Base-by-base conservation (phyloP, 345 rosid genomes). In the Draba incana region DNA sequence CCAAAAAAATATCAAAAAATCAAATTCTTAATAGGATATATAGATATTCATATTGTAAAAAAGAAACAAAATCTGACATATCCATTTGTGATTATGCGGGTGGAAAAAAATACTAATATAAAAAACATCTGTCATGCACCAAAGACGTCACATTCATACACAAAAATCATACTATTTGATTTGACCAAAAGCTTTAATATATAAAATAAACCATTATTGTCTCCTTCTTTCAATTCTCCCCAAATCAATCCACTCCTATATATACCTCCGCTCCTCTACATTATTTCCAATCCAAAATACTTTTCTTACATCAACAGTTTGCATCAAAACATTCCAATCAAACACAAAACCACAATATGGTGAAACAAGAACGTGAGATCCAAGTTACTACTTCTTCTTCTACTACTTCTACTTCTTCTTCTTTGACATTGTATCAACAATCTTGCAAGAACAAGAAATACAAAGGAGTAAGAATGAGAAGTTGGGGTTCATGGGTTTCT, bases 401-500 rank as follows among this genome's bases (percentile, higher is more conserved):
- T 87, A 14, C 49, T 16, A 10, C 68, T n/a, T 7, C 51, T 45
- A 24, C 69, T 25, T 69, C 51, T 16, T 35, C 78, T 33, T 66
- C 76, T 8, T 62, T 81, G 4, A 23, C 69, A n/a, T 45, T 50
- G 16, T 55, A 53, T 52, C 72, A 66, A 4, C 64, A 68, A 56
- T 39, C 68, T 56, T 65, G 61, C 20, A 62, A 66, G 62, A 63
- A 89, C 75, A 67, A 73, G 85, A 94, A 86, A 81, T 92, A 81
- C 78, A 94, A 84, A 81, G 99, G 97, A 48, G 99, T 94, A 43
- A 82, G 99, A 67, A 94, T 92, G 99, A 89, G 99, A 74, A 94
- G 92, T 15, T 94, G 99, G 99, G 99, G 99, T 0, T 94, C 99
- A 1, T 94, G 97, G 97, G 99, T 94, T 0, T 85, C 99, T 8